Evolutionary conservation across 176 grass and related monocot species (phyloP).

Genomic region (Typha latifolia): DNA sequence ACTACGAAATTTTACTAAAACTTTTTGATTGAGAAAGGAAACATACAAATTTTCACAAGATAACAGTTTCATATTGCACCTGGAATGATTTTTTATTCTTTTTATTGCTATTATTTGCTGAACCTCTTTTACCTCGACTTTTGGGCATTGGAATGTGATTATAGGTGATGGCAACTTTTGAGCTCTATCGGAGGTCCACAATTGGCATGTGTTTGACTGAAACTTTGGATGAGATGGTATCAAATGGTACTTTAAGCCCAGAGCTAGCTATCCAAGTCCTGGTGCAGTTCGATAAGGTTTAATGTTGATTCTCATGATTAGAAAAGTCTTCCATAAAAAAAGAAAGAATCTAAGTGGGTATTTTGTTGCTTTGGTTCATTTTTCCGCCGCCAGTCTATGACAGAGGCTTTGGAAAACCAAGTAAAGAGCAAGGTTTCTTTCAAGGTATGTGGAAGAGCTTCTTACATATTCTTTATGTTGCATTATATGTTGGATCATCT

Average conservation of each 20-base stretch:
- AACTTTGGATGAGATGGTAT: constrained; percentile 74
- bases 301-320: background rate
- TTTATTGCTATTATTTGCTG: background rate
- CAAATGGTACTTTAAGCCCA: constrained; percentile 41
- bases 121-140: background rate
- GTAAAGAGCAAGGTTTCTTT: constrained; percentile 71
- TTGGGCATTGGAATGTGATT: constrained; percentile 4
- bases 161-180: constrained; percentile 56
- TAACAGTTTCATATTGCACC: background rate
- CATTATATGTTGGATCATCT: background rate
- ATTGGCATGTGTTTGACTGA: constrained; percentile 75
- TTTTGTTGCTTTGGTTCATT: background rate
- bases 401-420: constrained; percentile 46
- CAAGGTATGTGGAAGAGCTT: constrained; percentile 41
- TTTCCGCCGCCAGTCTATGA: constrained; percentile 56
- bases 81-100: background rate
- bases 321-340: background rate
- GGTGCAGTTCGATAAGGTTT: constrained; percentile 86
- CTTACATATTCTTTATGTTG: background rate
- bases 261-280: constrained; percentile 83
- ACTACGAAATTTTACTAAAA: too few species aligned
- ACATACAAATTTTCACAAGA: background rate
- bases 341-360: background rate
- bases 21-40: too few species aligned
- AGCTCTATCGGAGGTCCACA: constrained; percentile 64